A percentile compares a stretch with the other conserved stretches of the same genome.
Conservation (phyloP, 2,329 filamentous ascomycete genomes). For the Setomelanomma holmii region DNA sequence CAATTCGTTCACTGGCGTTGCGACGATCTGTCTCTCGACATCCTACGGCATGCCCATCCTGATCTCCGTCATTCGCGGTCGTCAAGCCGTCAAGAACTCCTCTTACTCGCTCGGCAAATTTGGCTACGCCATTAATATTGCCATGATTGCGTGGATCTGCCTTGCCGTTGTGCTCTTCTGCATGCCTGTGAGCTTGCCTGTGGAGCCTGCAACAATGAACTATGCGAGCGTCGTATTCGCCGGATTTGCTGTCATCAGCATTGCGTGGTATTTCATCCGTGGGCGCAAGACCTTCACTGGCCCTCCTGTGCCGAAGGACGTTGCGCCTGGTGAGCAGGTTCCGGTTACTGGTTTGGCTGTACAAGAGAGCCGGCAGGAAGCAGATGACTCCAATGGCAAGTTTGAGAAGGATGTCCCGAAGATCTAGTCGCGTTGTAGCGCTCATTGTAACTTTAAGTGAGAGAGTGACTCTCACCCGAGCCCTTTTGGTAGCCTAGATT, state of each 20-base stretch:
- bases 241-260: slow-evolving; percentile 47
- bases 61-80: slow-evolving; percentile 70
- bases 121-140: slow-evolving; percentile 71
- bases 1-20: slow-evolving; percentile 80
- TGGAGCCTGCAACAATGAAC: slow-evolving; percentile 52
- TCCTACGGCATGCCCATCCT: slow-evolving; percentile 80
- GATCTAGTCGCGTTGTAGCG: slow-evolving; percentile 1
- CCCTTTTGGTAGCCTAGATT: too few relatives aligned
- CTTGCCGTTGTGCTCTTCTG: slow-evolving; percentile 77
- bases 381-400: slow-evolving; percentile 26
- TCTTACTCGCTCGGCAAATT: slow-evolving; percentile 73
- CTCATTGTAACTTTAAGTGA: too few relatives aligned
- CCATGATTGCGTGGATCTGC: slow-evolving; percentile 74
- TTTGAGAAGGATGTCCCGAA: slow-evolving; percentile 19
- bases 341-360: slow-evolving; percentile 41
- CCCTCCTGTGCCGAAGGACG: slow-evolving; percentile 46
- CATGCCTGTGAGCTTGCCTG: slow-evolving; percentile 65
- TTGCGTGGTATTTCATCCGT: slow-evolving; percentile 47
- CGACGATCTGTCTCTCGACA: slow-evolving; percentile 77
- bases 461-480: too few relatives aligned
- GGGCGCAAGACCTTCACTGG: slow-evolving; percentile 49
- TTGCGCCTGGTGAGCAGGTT: slow-evolving; percentile 43
- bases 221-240: slow-evolving; percentile 52
- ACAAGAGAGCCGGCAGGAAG: slow-evolving; percentile 34
- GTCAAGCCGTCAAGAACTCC: slow-evolving; percentile 70